Base-by-base conservation (phyloP, 1,284 basidiomycete species). In the Trametes sp. region DNA sequence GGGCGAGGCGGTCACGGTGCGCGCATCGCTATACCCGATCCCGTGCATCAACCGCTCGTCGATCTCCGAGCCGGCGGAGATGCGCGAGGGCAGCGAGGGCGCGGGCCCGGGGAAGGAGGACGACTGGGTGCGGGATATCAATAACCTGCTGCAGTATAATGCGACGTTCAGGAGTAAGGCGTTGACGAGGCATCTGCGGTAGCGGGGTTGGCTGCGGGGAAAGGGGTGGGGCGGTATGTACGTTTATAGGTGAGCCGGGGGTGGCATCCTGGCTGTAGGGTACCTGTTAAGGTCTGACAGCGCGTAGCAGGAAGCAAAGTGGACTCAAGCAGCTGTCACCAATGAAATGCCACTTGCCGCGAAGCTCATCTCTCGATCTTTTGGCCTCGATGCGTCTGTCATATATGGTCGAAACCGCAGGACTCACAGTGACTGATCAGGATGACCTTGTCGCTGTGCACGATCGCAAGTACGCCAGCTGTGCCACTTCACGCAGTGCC, bases 121-220 rank as follows among this genome's bases (percentile, higher is more conserved):
- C 69, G 94, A 95, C 70, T 98, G 96, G 96, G 95, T 98, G 24
- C 82, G 93, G 63, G 97, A 98, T 75, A 98, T 98, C 78, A 98
- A 98, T 74, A 95, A 93, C 65, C 77, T 96, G 61, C 77, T 96
- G 61, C 94, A 96, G 77, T 96, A 96, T 77, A 96, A 96, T 69
- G 92, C 92, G 33, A 94, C 94, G 0, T 96, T 96, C 76, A 80
- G 92, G 74, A 95, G 94, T 77, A 96, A 95, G 77, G 91, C 90
- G 11, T 77, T 93, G 62, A 73, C 91, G 66, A 78, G 87, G 69
- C 88, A 92, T 70, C 85, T 82, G 71, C 80, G 87, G 65, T 84
- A 9, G 29, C 29, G 21, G 7, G 28, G 24, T 11, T 13, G 16
- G 33, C 14, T 24, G 2, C 1, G 19, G 26, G 4, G 19, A 44